Evolutionary conservation across 2,329 filamentous ascomycete species (phyloP).

Genomic region (Botrytis elliptica): DNA sequence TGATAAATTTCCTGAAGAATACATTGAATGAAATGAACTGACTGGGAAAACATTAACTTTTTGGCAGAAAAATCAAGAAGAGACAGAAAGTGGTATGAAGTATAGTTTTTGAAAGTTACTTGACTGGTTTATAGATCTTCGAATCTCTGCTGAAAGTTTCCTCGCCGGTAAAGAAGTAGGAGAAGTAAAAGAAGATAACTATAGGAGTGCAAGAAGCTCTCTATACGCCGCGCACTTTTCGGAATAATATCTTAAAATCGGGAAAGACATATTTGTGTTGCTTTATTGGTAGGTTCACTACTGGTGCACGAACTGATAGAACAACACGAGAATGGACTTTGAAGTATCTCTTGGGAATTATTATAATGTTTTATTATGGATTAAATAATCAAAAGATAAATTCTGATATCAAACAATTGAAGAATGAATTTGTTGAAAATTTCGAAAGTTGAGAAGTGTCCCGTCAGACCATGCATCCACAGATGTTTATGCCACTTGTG

Average conservation of each 20-base stretch:
- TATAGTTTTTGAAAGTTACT: too few species aligned
- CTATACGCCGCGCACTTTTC: not conserved
- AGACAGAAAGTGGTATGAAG: too few species aligned
- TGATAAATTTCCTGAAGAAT: not conserved
- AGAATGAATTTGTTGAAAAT: not conserved
- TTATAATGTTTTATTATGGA: too few species aligned
- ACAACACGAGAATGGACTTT: too few species aligned
- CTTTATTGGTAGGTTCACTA: too few species aligned
- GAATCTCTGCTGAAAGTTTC: not conserved
- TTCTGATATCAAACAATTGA: not conserved
- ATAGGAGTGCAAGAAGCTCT: not conserved
- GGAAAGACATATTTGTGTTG: too few species aligned
- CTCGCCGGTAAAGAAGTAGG: not conserved
- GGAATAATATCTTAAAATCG: too few species aligned
- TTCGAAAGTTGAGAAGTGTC: not conserved
- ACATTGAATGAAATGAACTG: not conserved
- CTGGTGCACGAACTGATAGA: too few species aligned
- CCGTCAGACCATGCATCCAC: too few species aligned
- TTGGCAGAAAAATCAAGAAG: not conserved
- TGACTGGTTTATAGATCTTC: not conserved
- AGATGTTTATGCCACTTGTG: too few species aligned
- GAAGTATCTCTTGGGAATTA: too few species aligned
- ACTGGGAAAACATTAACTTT: not conserved
- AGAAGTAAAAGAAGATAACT: not conserved
- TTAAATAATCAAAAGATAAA: not conserved